Conservation (phyloP, 2,329 filamentous ascomycete genomes). For the Pseudocercospora ulei region DNA sequence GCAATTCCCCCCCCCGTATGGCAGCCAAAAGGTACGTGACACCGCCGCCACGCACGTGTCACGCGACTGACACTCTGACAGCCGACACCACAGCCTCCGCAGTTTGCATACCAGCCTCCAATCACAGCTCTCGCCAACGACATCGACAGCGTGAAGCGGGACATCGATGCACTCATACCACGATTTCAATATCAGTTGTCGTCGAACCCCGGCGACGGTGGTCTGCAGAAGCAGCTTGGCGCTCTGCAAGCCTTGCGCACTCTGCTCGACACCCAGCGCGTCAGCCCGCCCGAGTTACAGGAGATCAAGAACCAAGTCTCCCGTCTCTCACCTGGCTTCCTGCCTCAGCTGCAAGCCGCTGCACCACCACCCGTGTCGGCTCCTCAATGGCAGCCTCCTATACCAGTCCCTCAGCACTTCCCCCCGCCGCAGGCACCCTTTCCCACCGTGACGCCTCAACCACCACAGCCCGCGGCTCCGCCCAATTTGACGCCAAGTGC, state of each 20-base stretch:
- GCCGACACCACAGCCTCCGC: conserved; percentile 25
- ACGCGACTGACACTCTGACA: conserved; percentile 13
- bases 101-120: conserved; percentile 20
- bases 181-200: conserved; percentile 64
- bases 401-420: conserved; percentile 29
- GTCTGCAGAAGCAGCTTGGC: conserved; percentile 68
- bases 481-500: conserved; percentile 29
- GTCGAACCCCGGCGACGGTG: conserved; percentile 63
- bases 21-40: conserved; percentile 34
- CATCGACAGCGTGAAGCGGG: conserved; percentile 62
- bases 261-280: conserved; percentile 64
- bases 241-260: conserved; percentile 77
- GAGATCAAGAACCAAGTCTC: conserved; percentile 78
- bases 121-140: conserved; percentile 20
- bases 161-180: conserved; percentile 69
- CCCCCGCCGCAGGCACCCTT: conserved; percentile 26
- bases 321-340: conserved; percentile 56
- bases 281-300: conserved; percentile 71
- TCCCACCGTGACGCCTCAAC: conserved; percentile 18
- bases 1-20: conserved; percentile 27
- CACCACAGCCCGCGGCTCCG: conserved; percentile 18
- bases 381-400: conserved; percentile 30
- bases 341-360: conserved; percentile 30
- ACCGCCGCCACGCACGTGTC: neutral
- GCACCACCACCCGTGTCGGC: conserved; percentile 26